Conservation (phyloP, 441 rosid species). For the Arabidopsis lyrata region DNA sequence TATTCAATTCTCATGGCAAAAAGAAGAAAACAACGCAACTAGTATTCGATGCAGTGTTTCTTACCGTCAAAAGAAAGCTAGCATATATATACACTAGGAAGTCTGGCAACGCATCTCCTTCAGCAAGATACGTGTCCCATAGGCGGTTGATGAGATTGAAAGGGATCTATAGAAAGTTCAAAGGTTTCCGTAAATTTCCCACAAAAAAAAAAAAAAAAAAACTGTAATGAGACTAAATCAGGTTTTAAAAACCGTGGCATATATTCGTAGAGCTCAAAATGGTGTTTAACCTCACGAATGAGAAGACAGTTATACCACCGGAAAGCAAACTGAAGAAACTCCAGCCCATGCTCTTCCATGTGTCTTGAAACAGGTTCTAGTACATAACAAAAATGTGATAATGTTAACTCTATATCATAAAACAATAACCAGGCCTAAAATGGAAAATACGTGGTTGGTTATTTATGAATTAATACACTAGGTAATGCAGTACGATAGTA, state of each 20-base stretch:
- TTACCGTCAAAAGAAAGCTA: conserved; percentile 93
- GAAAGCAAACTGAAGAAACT: conserved; percentile 97
- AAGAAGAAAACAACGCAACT: background rate
- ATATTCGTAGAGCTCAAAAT: conserved; percentile 25
- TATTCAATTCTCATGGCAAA: background rate
- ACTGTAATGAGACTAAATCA: background rate
- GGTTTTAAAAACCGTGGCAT: background rate
- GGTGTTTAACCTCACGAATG: conserved; percentile 78
- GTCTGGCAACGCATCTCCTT: conserved; percentile 98
- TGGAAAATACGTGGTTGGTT: background rate
- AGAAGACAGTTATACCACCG: conserved; percentile 99
- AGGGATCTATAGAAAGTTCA: conserved; percentile 66
- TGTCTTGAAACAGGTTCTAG: conserved; percentile 97
- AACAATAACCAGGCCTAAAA: background rate
- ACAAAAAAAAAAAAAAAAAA: background rate
- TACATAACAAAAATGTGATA: conserved; percentile 29
- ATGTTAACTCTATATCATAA: conserved; percentile 21
- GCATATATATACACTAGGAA: conserved; percentile 96
- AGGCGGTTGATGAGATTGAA: conserved; percentile 85
- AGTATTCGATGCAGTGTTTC: conserved; percentile 24
- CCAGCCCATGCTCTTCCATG: conserved; percentile 98
- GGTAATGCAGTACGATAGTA: conserved; percentile 14
- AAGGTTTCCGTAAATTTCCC: conserved; percentile 32
- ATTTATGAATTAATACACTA: background rate
- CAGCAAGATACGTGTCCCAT: conserved; percentile 99